Evolutionary conservation across 257 asterid genomes (phyloP), one percentile per base, ranked within the genome.

Genomic region (Solanum medicagineum): DNA sequence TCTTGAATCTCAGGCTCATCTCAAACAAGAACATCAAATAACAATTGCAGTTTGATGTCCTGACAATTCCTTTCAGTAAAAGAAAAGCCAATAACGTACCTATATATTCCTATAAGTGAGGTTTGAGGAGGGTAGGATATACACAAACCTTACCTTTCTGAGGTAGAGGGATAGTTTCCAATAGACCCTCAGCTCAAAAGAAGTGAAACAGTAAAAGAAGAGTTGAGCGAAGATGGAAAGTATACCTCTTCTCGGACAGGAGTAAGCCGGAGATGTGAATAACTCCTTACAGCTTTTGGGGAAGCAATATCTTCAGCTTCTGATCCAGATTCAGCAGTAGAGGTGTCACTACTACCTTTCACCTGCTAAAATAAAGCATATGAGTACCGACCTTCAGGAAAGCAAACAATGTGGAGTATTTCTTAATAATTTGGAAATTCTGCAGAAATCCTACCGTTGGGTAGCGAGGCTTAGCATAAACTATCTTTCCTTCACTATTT

Each of bases 191-290:
- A 20, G 26, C 65, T 19, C 65, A 57, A 20, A 59, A 59, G 26
- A 59, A 59, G 65, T 59, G 65, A 59, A 59, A 59, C 47, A 51
- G 14, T 24, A 26, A 77, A 77, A 77, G 63, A 53, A 77, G 49
- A 26, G 42, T 16, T 77, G n/a, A 77, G 24, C 9, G 10, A 26
- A 77, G 26, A 49, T 51, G 10, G 42, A 11, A 24, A 22, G 42
- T 79, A 80, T 89, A 97, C 99, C 97, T 97, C 99, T 92, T 97
- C 99, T 22, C 98, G 97, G 26, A 97, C 99, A 84, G 99, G 99
- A 87, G 99, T 97, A 91, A 97, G 91, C 71, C 96, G 93, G 85
- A 94, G 97, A 81, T 94, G 98, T 47, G 99, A 92, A 87, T 94
- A 97, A 87, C 85, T 94, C 91, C 95, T 94, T 44, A 85, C 86